phyloP scores from a whole-genome alignment of 352 stramenopile species.

The Paralagenidium karlingii region DNA sequence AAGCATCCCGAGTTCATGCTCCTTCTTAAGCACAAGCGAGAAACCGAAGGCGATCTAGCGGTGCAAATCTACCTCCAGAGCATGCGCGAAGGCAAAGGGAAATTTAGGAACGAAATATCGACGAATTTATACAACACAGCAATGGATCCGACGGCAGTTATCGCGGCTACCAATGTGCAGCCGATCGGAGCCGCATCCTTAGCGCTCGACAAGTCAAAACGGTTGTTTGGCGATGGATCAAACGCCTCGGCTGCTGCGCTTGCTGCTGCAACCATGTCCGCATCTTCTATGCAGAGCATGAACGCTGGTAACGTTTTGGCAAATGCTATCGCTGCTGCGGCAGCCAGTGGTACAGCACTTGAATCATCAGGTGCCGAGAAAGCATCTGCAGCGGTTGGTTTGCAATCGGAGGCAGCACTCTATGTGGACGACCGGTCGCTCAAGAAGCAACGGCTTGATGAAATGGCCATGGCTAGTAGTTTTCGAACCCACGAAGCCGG shows the following conservation, averaged over 20 bases:
- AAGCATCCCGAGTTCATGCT: slow-evolving; percentile 77
- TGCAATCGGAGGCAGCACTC: no score
- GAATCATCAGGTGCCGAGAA: no score
- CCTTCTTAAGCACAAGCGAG: slow-evolving; percentile 64
- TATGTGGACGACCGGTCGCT: no score
- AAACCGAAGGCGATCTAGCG: slow-evolving; percentile 45
- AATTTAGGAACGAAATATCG: slow-evolving; percentile 53
- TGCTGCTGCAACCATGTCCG: slow-evolving; percentile 2
- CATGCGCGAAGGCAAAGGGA: slow-evolving; percentile 56
- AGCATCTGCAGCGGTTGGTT: no score
- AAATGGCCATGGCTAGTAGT: no score
- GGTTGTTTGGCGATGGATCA: slow-evolving; percentile 17
- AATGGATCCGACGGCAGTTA: slow-evolving; percentile 4
- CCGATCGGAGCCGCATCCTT: slow-evolving; percentile 1
- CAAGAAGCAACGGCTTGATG: no score
- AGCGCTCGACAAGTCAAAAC: no score
- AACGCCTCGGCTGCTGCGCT: slow-evolving; percentile 16
- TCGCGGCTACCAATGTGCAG: background rate
- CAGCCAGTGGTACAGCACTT: no score
- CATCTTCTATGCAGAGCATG: slow-evolving; percentile 1
- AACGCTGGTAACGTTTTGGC: slow-evolving; percentile 12
- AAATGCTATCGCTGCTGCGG: no score
- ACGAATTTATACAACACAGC: slow-evolving; percentile 36
- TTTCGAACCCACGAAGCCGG: no score
- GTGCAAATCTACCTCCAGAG: slow-evolving; percentile 71